These are phyloP conservation scores for Nyssa sinensis DNA, from an alignment of 148 eudicot species.

Conservation along the genomic window DNA sequence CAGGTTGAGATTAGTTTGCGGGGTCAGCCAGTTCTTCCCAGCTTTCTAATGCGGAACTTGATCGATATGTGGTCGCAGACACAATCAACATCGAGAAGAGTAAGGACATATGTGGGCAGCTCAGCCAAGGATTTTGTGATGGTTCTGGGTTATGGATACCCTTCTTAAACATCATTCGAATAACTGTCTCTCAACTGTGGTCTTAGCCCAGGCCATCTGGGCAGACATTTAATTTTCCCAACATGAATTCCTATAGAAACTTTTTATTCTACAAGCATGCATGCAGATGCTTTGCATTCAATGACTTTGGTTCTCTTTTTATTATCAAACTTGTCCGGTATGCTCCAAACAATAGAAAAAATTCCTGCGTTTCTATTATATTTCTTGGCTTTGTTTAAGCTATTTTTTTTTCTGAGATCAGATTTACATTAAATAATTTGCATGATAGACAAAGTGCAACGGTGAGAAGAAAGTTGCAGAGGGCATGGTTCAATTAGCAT, in stretches of 20 bases:
- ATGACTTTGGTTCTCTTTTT: not conserved
- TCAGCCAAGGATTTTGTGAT: slow-evolving; percentile 20
- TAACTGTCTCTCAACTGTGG: not conserved
- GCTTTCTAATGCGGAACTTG: not conserved
- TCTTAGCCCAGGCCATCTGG: too few species aligned
- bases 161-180: not conserved
- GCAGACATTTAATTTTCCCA: too few species aligned
- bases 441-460: not conserved
- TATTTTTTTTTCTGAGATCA: not conserved
- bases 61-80: slow-evolving; percentile 11
- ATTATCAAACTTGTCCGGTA: not conserved
- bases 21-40: slow-evolving; percentile 6
- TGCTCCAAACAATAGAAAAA: not conserved
- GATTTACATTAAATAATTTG: not conserved
- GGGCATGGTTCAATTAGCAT: not conserved
- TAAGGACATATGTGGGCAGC: slow-evolving; percentile 9
- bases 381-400: not conserved
- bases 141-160: slow-evolving; percentile 24
- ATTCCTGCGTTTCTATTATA: not conserved
- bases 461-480: not conserved
- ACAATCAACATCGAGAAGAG: not conserved
- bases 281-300: not conserved
- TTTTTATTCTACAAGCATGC: not conserved
- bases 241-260: not conserved
- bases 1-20: slow-evolving; percentile 17